These are phyloP conservation scores for Paratinospora sagittata DNA, from an alignment of 164 flowering plant genomes.

Conservation along the genomic window DNA sequence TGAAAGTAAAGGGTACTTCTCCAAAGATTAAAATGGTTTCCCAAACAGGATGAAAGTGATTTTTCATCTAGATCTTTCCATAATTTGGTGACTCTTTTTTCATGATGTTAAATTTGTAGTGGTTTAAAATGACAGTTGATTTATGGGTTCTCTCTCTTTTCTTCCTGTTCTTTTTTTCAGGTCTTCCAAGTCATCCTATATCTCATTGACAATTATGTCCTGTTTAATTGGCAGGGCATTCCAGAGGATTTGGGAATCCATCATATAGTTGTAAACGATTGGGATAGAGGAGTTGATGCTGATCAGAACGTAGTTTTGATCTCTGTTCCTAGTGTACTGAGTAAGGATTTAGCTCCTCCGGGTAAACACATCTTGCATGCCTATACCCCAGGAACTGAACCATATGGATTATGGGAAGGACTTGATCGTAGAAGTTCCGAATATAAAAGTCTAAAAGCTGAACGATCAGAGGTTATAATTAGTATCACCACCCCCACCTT, in stretches of 20 bases:
- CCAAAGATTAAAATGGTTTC: too few relatives aligned
- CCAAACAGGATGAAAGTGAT: too few relatives aligned
- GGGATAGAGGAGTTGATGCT: conserved; percentile 93
- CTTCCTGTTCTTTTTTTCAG: background rate
- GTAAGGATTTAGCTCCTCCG: conserved; percentile 76
- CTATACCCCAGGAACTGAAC: conserved; percentile 93
- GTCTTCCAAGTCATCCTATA: background rate
- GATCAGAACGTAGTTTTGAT: conserved; percentile 94
- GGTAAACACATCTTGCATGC: conserved; percentile 91
- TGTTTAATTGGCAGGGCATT: conserved; percentile 41
- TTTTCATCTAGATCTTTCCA: too few relatives aligned
- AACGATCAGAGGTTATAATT: conserved; percentile 72
- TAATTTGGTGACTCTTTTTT: too few relatives aligned
- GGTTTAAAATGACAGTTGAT: background rate
- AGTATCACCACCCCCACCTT: background rate
- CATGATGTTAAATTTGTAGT: too few relatives aligned
- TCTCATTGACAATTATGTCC: background rate
- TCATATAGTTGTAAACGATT: conserved; percentile 92
- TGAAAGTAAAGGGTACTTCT: too few relatives aligned
- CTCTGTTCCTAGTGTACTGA: conserved; percentile 78
- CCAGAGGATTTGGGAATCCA: conserved; percentile 81
- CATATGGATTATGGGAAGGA: conserved; percentile 79
- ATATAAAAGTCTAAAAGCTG: conserved; percentile 70
- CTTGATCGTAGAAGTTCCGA: conserved; percentile 75
- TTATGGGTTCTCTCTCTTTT: background rate